A percentile compares a stretch with the other conserved stretches of the same genome.
phyloP scores from a whole-genome alignment of 371 early-diverging fungal genomes.

The Mortierella sp. region DNA sequence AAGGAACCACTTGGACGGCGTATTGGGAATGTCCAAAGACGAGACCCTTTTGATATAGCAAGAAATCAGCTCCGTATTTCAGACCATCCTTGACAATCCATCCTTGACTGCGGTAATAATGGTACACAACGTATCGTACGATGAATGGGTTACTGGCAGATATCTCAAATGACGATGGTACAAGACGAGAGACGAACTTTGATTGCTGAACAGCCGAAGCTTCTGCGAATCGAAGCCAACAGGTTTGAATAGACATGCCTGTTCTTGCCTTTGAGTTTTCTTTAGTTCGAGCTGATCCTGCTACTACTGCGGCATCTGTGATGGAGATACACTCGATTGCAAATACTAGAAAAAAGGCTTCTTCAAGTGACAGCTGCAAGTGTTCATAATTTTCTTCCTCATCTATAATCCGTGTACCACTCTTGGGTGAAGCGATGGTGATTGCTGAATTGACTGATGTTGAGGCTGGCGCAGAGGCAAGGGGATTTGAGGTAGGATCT shows the following conservation, averaged over 20 bases:
- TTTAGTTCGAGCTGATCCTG: not conserved
- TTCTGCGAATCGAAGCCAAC: conserved; percentile 58
- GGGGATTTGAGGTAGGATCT: not conserved
- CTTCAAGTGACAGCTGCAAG: conserved; percentile 71
- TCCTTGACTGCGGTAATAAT: conserved; percentile 82
- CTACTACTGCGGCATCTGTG: conserved; percentile 24
- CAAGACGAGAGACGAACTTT: not conserved
- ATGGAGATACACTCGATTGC: conserved; percentile 67
- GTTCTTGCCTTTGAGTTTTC: not conserved
- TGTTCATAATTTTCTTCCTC: conserved; percentile 62
- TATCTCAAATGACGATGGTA: not conserved
- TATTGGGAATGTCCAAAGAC: conserved; percentile 52
- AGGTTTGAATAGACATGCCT: conserved; percentile 45
- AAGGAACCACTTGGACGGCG: conserved; percentile 49
- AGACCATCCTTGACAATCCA: conserved; percentile 88
- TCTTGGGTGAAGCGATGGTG: not conserved
- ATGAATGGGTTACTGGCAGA: conserved; percentile 60
- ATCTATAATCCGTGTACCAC: not conserved
- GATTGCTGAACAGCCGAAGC: not conserved
- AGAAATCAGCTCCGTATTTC: conserved; percentile 88
- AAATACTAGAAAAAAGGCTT: conserved; percentile 75
- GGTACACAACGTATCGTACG: conserved; percentile 81
- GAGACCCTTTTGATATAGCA: conserved; percentile 57
- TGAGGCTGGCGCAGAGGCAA: not conserved
- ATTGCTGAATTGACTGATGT: not conserved